Percentiles rank a stretch among this genome's conserved stretches.
Evolutionary conservation across 1,284 basidiomycete species (phyloP).

Genomic region (Fistulina hepatica): DNA sequence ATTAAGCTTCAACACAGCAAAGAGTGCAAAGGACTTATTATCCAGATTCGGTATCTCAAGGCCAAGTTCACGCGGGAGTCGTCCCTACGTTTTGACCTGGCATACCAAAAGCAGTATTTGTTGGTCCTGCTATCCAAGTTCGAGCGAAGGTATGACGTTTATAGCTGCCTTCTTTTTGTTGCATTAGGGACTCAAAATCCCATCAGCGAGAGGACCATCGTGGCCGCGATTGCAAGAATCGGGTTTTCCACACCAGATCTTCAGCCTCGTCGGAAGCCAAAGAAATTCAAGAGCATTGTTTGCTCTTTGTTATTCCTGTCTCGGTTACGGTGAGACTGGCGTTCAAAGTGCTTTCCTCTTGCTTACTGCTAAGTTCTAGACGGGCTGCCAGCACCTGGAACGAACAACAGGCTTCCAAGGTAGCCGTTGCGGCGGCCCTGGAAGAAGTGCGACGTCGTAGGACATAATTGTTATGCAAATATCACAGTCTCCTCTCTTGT

Average conservation of each 20-base stretch:
- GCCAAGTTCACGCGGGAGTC: slow-evolving; percentile 84
- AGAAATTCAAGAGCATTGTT: slow-evolving; percentile 49
- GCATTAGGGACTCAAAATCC: slow-evolving; percentile 4
- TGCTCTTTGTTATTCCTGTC: slow-evolving; percentile 55
- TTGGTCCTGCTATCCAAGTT: slow-evolving; percentile 51
- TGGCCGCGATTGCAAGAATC: slow-evolving; percentile 68
- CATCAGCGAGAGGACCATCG: slow-evolving; percentile 64
- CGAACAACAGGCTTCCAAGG: slow-evolving; percentile 45
- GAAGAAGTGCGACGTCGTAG: slow-evolving; percentile 57
- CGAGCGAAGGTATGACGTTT: slow-evolving; percentile 55
- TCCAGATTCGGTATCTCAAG: slow-evolving; percentile 88
- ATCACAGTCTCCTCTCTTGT: too few relatives aligned
- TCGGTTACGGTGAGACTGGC: slow-evolving; percentile 50
- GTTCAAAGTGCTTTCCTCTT: slow-evolving; percentile 1
- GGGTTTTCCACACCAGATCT: slow-evolving; percentile 46
- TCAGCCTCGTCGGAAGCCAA: slow-evolving; percentile 26
- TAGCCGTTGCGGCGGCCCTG: slow-evolving; percentile 51
- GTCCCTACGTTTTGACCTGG: slow-evolving; percentile 66
- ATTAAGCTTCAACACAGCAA: slow-evolving; percentile 64
- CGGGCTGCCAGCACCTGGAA: slow-evolving; percentile 51
- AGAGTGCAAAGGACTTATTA: slow-evolving; percentile 80
- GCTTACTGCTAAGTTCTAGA: slow-evolving; percentile 26
- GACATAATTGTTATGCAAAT: too few relatives aligned
- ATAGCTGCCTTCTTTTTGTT: not conserved
- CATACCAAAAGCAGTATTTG: slow-evolving; percentile 82